Base-by-base conservation (phyloP, 805 yeast species). In the Monosporozyma unispora region DNA sequence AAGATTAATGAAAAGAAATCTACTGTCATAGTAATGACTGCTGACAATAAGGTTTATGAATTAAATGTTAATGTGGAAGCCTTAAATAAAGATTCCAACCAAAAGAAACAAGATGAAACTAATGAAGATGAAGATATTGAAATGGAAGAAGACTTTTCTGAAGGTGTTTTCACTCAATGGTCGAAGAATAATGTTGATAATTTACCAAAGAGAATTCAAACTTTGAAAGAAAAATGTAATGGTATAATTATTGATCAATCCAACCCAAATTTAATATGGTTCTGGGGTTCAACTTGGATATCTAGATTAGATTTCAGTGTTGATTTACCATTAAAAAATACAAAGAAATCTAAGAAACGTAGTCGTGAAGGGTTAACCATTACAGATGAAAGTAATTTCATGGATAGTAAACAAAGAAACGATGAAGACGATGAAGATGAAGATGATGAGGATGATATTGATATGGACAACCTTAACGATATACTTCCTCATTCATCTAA, bases 231-330 rank as follows among this genome's bases (percentile, higher is more conserved):
- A 50, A 81, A 83, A 57, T 82, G 95, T 49, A 74, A 78, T 51
- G 96, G 96, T 14, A 65, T 86, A 11, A 87, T 85, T 60, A 60
- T 64, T 14, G 80, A 79, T 47, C 64, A 63, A 9, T 60, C 63
- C 3, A 66, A 68, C 31, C 55, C 67, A 1, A 59, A 69, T 31
- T 73, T 78, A 49, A 69, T 84, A 14, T 91, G 96, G 96, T 67
- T 88, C n/a, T 89, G 87, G 78, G 95, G 96, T 1, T 74, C 85
- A 19, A 78, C 78, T 47, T 91, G 96, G 95, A 56, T 90, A 14
- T 77, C 84, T 3, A 85, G 77, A 63, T 75, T 91, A 46, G 91
- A 91, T 64, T 67, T 86, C 54, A 64, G 74, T 8, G 62, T 73
- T 48, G 78, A 83, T 58, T 64, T 81, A 47, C 84, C 87, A 12